Evolutionary conservation across 148 eudicot genomes (phyloP), one percentile per base, ranked within the genome.

Genomic region (Camellia sinensis): DNA sequence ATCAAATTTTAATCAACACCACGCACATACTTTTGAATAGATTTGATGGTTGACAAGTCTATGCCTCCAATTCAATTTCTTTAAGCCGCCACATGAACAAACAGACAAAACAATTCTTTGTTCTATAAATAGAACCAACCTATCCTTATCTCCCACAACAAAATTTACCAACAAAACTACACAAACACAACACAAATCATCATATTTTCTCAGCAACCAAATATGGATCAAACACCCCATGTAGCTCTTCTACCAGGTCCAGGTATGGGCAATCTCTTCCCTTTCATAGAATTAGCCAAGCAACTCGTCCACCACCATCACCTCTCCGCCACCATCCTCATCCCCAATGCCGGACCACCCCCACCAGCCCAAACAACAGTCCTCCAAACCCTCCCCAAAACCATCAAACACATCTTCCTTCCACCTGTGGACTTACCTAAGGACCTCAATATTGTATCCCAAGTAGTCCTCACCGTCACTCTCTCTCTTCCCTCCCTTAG

Each of bases 201-300:
- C 29, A 29, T n/a, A n/a, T n/a, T n/a, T n/a, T n/a, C 29, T 29
- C 7, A 46, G 50, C 50, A 46, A 46, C 50, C 50, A 29, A 29
- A 29, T 29, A 46, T 46, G 50, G 50, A 46, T 4, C 5, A 46
- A 46, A 46, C 50, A 46, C 50, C 65, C 21, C 65, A 66, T 29
- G 43, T 66, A 66, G 67, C 75, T 1, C 63, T 86, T 12, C 67
- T 86, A 21, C 77, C 86, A 1, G 79, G 85, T 69, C 88, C 84
- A 3, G 88, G 88, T 3, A 76, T 83, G 74, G 88, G 86, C 70
- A 86, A 86, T 57, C 44, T 86, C 60, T 78, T 80, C 82, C 86
- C 88, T 0, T 10, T 79, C 43, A 7, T 65, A 13, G 67, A 86
- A 21, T 75, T 83, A 18, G 88, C 86, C 78, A 83, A 80, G 43